Conservation (phyloP, 1,284 basidiomycete species). For the Nidula niveotomentosa region DNA sequence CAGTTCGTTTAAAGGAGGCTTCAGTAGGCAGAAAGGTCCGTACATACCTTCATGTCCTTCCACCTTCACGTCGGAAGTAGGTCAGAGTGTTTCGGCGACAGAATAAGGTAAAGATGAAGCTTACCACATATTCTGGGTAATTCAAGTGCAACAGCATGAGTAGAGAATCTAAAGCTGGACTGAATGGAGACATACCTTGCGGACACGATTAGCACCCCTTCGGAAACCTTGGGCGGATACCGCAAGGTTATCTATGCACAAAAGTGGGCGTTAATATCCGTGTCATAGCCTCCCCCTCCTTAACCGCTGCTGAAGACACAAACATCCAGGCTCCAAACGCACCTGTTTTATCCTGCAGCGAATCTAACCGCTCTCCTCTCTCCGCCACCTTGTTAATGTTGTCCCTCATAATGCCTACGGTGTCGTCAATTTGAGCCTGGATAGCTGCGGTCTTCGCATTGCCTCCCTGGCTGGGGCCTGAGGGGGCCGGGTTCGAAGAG, state of each 20-base stretch:
- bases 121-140: slow-evolving; percentile 79
- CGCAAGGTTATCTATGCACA: slow-evolving; percentile 83
- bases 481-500: slow-evolving; percentile 49
- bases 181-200: slow-evolving; percentile 76
- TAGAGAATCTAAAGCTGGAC: neutral
- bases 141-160: slow-evolving; percentile 8
- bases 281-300: too few species aligned
- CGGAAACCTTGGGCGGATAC: slow-evolving; percentile 99
- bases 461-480: slow-evolving; percentile 39
- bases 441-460: slow-evolving; percentile 91
- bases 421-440: slow-evolving; percentile 93
- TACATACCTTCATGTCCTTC: slow-evolving; percentile 93
- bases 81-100: neutral
- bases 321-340: neutral
- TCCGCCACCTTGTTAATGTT: slow-evolving; percentile 97
- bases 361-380: slow-evolving; percentile 92
- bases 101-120: slow-evolving; percentile 20
- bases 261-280: slow-evolving; percentile 4
- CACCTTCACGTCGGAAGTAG: slow-evolving; percentile 56
- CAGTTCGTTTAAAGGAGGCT: neutral
- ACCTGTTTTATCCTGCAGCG: slow-evolving; percentile 98
- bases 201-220: slow-evolving; percentile 94
- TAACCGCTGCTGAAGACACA: too few species aligned
- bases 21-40: neutral
- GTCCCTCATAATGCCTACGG: slow-evolving; percentile 96